Base-by-base conservation (phyloP, 495 filamentous ascomycete genomes). In the Penicillium longicatenatum region DNA sequence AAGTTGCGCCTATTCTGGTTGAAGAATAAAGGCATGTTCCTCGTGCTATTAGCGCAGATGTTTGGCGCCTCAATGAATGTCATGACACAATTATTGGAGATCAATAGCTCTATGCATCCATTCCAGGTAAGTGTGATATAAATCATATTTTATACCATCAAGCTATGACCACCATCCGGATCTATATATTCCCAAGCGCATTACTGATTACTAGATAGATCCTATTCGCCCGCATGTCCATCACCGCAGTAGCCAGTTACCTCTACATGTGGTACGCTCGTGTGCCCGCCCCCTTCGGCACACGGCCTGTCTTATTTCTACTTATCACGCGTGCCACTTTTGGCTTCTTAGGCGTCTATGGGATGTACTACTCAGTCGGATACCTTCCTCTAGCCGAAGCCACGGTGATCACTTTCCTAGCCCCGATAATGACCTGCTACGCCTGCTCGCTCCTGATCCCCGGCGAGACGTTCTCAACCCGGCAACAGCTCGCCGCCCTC, bases 51-150 rank as follows among this genome's bases (percentile, higher is more conserved):
- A 21, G 81, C 92, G 10, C 92, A 97, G 74, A 74, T 95, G 35
- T 97, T 97, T 62, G 92, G 89, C 0, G 86, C 88, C 0, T 71
- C 90, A 45, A 98, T 98, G 94, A 95, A 93, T 68, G 81, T 95
- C 8, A 83, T 86, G 22, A 90, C 92, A 0, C 81, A 93, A 39
- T 66, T 95, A 2, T 74, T 97, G 44, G 92, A 95, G 66, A 78
- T 87, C 4, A 83, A 89, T 55, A 91, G 84, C 31, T 75, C 76
- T 0, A 86, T 94, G 78, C 84, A 95, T 75, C 90, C 93, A 10
- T 88, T 96, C 64, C 93, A 96, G 75, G 83, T 85, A 72, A 31
- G 65, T 54, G 16, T 17, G 29, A 39, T 37, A 24, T 42, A 0
- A 12, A 12, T 19, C 19, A 9, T 8, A 20, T 8, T 35, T 9